Evolutionary conservation across 305 asterid species (phyloP).

Genomic region (Petunia hybrid): DNA sequence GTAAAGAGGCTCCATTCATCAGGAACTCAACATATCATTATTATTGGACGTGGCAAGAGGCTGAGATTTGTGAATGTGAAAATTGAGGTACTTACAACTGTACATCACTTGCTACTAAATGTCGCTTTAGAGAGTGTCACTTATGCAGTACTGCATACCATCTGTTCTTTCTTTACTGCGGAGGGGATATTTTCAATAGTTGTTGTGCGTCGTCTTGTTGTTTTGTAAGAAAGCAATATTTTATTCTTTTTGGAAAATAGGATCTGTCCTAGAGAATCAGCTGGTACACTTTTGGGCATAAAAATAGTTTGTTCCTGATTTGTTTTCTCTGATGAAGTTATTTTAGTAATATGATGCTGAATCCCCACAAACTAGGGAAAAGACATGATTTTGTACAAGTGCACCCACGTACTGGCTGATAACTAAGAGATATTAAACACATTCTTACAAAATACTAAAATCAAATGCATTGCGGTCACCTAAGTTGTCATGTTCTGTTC

Average conservation of each 20-base stretch:
- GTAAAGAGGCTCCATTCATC: constrained; percentile 58
- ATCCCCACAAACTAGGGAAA: not conserved
- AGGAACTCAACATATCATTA: constrained; percentile 69
- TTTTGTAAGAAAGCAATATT: not conserved
- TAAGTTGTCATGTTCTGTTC: not conserved
- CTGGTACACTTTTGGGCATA: not conserved
- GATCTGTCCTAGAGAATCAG: not conserved
- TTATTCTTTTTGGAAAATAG: too few species aligned
- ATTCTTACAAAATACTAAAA: not conserved
- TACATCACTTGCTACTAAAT: not conserved
- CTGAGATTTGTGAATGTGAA: constrained; percentile 88
- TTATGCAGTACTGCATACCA: not conserved
- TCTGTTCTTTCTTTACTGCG: not conserved
- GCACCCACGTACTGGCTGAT: not conserved
- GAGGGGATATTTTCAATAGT: not conserved
- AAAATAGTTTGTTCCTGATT: not conserved
- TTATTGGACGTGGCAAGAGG: constrained; percentile 91
- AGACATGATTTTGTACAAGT: not conserved
- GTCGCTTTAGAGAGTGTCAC: not conserved
- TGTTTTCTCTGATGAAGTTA: not conserved
- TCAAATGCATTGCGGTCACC: not conserved
- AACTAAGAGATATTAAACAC: not conserved
- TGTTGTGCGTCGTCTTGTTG: not conserved
- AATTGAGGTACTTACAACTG: constrained; percentile 71
- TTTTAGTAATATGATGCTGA: not conserved